Evolutionary conservation across 2,329 filamentous ascomycete genomes (phyloP), one percentile per base, ranked within the genome.

Genomic region (Dactylellina drechsleri): DNA sequence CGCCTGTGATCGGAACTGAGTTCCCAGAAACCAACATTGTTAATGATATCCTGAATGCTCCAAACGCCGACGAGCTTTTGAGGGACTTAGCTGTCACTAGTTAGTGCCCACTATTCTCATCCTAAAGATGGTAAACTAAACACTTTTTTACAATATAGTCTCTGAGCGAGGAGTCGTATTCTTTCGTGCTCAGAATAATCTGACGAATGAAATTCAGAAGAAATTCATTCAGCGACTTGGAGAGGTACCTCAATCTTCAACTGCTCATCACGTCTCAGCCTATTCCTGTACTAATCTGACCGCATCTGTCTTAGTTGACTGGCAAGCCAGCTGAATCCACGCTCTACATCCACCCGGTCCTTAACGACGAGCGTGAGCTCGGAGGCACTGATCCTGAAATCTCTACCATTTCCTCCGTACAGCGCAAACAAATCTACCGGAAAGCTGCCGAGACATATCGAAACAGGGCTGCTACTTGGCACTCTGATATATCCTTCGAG

Each of bases 141-240:
- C 76, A 53, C 31, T 45, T 47, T 62, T 31, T 1, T 18, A 4
- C 31, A 90, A 1, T 47, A 13, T 60, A 75, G 89, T 91, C 77
- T 91, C 89, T 0, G 86, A 87, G 73, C 86, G 89, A 0, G 89
- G 89, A 8, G 89, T 91, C 2, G 88, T 91, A 36, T 90, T 91
- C 82, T 90, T 91, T 82, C 86, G 89, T 18, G 85, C 86, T 31
- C 89, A 92, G 77, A 82, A 87, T 79, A 75, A 75, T 28, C 81
- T 91, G 43, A 85, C 84, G 77, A 86, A 90, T 79, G 86, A 88
- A 0, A 84, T 89, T 1, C 88, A 90, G 78, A 92, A 92, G 82
- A 83, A 88, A 64, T 83, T 92, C 0, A 86, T 87, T 40, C 83
- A 87, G 12, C 84, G 85, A 0, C 83, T 91, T 1, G 89, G 89